phyloP scores from a whole-genome alignment of 768 basidiomycete species.

The Russula dissimulans region DNA sequence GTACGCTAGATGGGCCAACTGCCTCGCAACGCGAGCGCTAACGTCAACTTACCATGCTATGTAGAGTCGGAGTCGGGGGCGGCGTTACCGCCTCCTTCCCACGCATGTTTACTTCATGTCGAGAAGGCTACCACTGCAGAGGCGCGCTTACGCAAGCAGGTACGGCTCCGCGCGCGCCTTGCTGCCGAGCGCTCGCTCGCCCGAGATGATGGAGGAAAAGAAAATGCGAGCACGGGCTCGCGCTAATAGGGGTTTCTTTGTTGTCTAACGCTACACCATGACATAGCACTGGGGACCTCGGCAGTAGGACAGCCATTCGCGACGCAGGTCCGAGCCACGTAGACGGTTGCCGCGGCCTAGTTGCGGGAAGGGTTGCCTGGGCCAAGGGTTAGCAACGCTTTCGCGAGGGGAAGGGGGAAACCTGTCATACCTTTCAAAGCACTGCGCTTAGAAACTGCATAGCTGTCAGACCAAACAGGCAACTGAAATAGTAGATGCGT shows the following conservation, averaged over 20 bases:
- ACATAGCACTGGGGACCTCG: background rate
- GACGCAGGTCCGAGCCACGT: background rate
- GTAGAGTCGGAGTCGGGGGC: too few species aligned
- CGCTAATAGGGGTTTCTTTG: background rate
- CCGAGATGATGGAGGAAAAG: background rate
- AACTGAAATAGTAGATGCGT: background rate
- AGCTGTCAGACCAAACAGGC: background rate
- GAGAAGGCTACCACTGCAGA: slow-evolving; percentile 31
- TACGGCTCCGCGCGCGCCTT: slow-evolving; percentile 12
- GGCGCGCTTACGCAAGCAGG: slow-evolving; percentile 16
- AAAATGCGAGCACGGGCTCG: background rate
- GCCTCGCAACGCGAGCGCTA: slow-evolving; percentile 7
- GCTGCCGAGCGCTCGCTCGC: slow-evolving; percentile 4
- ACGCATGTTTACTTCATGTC: slow-evolving; percentile 33
- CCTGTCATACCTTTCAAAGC: slow-evolving; percentile 1
- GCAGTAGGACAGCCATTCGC: background rate
- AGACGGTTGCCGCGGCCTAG: background rate
- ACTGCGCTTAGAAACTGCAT: background rate
- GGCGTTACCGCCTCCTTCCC: slow-evolving; percentile 21
- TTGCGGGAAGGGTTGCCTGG: background rate
- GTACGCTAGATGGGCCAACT: slow-evolving; percentile 5
- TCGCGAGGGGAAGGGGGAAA: background rate
- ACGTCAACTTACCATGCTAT: background rate
- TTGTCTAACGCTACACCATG: background rate
- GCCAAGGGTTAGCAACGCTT: background rate